These are phyloP conservation scores for Sphagnum contortum DNA, from an alignment of 225 moss, liverwort and hornwort genomes.

Conservation along the genomic window DNA sequence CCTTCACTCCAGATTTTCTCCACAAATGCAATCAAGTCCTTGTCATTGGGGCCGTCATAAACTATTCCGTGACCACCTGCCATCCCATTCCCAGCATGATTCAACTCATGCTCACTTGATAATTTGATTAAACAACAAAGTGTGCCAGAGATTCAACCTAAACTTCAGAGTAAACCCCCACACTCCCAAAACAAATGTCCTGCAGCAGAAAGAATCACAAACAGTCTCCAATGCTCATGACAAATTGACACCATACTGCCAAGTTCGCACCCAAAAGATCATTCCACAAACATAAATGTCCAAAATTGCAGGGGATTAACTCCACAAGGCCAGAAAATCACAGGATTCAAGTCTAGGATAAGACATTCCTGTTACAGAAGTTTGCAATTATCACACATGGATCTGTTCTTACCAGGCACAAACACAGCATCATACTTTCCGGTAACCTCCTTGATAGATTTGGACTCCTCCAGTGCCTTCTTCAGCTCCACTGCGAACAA, in stretches of 20 bases:
- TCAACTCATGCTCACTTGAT: not conserved
- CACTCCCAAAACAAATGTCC: too few relatives aligned
- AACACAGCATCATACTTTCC: slow-evolving; percentile 50
- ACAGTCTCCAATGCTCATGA: not conserved
- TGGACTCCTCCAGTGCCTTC: slow-evolving; percentile 39
- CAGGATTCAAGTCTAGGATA: too few relatives aligned
- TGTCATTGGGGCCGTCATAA: slow-evolving; percentile 41
- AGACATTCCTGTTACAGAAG: too few relatives aligned
- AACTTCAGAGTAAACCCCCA: too few relatives aligned
- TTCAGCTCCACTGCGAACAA: slow-evolving; percentile 45
- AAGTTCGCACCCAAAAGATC: too few relatives aligned
- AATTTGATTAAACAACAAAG: not conserved
- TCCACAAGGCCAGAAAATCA: too few relatives aligned
- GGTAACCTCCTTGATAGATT: slow-evolving; percentile 45
- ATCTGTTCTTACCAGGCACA: slow-evolving; percentile 44
- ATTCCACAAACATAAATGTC: not conserved
- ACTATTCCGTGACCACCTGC: slow-evolving; percentile 77
- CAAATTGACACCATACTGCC: too few relatives aligned
- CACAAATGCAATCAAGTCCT: slow-evolving; percentile 23
- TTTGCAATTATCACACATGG: not conserved
- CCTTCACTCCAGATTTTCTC: slow-evolving; percentile 63
- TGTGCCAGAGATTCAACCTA: too few relatives aligned
- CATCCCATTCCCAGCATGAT: not conserved
- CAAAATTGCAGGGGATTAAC: not conserved
- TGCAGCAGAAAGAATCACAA: not conserved